phyloP scores from a whole-genome alignment of 1,284 basidiomycete species.

The Schizopora paradoxa region DNA sequence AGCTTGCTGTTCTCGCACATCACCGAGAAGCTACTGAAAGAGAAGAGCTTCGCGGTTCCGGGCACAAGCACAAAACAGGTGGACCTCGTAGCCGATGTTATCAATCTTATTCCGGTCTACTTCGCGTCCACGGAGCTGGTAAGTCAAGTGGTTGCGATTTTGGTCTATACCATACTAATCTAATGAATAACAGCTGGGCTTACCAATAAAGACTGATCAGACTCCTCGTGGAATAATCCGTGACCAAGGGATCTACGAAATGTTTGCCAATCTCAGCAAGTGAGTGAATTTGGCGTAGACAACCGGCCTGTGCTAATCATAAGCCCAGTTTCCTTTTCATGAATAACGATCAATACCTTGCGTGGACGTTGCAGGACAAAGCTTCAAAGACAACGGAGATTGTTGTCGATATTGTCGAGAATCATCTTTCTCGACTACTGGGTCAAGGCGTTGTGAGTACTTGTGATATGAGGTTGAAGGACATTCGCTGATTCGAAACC shows the following conservation, averaged over 20 bases:
- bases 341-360: slow-evolving; percentile 47
- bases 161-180: slow-evolving; percentile 1
- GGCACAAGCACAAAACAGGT: slow-evolving; percentile 37
- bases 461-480: neutral
- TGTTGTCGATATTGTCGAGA: slow-evolving; percentile 37
- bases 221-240: slow-evolving; percentile 44
- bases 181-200: slow-evolving; percentile 41
- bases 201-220: slow-evolving; percentile 54
- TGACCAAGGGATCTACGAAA: slow-evolving; percentile 43
- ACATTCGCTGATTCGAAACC: slow-evolving; percentile 4
- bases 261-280: slow-evolving; percentile 52
- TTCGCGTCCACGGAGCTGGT: slow-evolving; percentile 64
- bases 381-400: slow-evolving; percentile 37
- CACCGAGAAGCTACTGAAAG: slow-evolving; percentile 34
- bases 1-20: slow-evolving; percentile 34
- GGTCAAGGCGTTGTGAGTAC: slow-evolving; percentile 24
- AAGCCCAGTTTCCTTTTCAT: slow-evolving; percentile 52
- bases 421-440: slow-evolving; percentile 32
- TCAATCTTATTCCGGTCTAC: slow-evolving; percentile 59
- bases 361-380: slow-evolving; percentile 53
- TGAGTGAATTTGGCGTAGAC: slow-evolving; percentile 28
- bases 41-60: slow-evolving; percentile 23
- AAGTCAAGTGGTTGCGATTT: slow-evolving; percentile 24
- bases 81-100: slow-evolving; percentile 70
- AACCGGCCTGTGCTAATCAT: neutral